phyloP scores from a whole-genome alignment of 1,284 basidiomycete species.

The Ganoderma leucocontextum region DNA sequence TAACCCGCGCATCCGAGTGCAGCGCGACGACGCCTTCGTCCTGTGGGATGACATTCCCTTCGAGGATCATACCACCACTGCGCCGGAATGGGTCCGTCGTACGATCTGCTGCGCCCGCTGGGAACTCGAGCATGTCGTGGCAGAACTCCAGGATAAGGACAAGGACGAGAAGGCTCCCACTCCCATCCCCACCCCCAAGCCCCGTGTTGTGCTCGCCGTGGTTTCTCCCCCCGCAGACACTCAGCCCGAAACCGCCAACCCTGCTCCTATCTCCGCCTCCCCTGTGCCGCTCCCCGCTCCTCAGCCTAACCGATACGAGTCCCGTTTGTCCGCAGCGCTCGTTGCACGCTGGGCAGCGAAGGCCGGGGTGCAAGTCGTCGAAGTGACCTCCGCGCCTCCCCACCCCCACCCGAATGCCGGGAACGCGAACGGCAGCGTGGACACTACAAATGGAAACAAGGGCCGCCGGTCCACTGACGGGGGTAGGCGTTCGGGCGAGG shows the following conservation, averaged over 20 bases:
- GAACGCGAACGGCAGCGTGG: slow-evolving; percentile 8
- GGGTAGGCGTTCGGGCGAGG: slow-evolving; percentile 44
- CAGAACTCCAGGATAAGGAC: slow-evolving; percentile 25
- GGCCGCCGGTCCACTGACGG: slow-evolving; percentile 39
- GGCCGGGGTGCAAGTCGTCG: slow-evolving; percentile 64
- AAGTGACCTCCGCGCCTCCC: slow-evolving; percentile 52
- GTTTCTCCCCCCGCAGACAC: slow-evolving; percentile 47
- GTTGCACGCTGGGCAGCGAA: slow-evolving; percentile 72
- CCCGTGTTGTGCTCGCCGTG: slow-evolving; percentile 69
- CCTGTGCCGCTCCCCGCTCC: slow-evolving; percentile 75
- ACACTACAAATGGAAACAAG: slow-evolving; percentile 31
- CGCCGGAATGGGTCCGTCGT: slow-evolving; percentile 83
- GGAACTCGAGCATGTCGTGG: slow-evolving; percentile 58
- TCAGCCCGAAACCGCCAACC: slow-evolving; percentile 43
- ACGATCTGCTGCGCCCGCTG: slow-evolving; percentile 82
- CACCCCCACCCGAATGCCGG: slow-evolving; percentile 12
- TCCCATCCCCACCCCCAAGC: slow-evolving; percentile 24
- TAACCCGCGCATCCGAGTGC: slow-evolving; percentile 80
- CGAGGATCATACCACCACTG: slow-evolving; percentile 44
- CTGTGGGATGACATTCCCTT: slow-evolving; percentile 77
- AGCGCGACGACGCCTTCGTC: slow-evolving; percentile 81
- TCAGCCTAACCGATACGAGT: slow-evolving; percentile 67
- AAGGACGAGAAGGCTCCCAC: slow-evolving; percentile 20
- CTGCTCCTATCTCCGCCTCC: slow-evolving; percentile 46
- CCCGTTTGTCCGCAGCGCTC: slow-evolving; percentile 66